Evolutionary conservation across 257 asterid genomes (phyloP).

Genomic region (Cruciata laevipes): DNA sequence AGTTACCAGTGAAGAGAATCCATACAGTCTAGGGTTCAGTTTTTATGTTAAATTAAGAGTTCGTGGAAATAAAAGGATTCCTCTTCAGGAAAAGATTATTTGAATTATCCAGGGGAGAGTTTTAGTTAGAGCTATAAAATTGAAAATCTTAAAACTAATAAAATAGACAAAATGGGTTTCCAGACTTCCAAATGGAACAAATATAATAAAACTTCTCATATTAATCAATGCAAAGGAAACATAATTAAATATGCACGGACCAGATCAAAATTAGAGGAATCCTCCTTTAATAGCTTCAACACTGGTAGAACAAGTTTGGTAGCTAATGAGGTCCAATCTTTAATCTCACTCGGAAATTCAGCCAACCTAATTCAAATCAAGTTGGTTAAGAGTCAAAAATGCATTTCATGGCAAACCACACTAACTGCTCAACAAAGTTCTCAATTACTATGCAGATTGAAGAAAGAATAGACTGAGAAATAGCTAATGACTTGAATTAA

Average conservation of each 20-base stretch:
- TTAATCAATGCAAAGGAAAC: background rate
- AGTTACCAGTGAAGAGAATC: background rate
- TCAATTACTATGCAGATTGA: background rate
- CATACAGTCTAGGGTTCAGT: background rate
- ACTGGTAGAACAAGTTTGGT: slow-evolving; percentile 56
- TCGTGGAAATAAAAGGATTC: background rate
- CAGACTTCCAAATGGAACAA: slow-evolving; percentile 3
- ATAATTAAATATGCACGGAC: slow-evolving; percentile 39
- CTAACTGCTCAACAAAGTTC: background rate
- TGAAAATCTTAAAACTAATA: background rate
- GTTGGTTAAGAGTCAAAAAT: background rate
- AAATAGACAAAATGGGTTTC: background rate
- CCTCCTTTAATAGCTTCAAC: slow-evolving; percentile 56
- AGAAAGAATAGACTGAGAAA: background rate
- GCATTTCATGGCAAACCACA: background rate
- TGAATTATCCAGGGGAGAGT: background rate
- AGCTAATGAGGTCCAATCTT: slow-evolving; percentile 64
- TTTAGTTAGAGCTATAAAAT: background rate
- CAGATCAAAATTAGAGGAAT: slow-evolving; percentile 50
- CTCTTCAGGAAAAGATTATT: background rate
- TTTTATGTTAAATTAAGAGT: background rate
- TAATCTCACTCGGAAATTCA: slow-evolving; percentile 60
- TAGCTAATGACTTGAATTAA: background rate
- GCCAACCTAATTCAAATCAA: slow-evolving; percentile 50
- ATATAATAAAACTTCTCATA: background rate